phyloP scores from a whole-genome alignment of 495 filamentous ascomycete genomes.

The Penicillium desertorum region DNA sequence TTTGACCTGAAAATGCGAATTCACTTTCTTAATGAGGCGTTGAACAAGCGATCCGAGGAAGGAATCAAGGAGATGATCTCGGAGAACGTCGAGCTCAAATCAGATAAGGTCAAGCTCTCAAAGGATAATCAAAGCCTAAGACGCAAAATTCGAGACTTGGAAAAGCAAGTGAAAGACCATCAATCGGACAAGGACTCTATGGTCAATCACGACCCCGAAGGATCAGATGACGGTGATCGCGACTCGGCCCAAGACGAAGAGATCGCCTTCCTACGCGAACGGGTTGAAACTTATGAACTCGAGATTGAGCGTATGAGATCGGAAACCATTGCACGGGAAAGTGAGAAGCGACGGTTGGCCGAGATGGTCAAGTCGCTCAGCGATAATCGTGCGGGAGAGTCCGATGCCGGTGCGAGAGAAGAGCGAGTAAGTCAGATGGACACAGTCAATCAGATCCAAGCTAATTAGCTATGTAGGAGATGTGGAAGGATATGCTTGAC shows the following conservation, averaged over 20 bases:
- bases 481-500: conserved; percentile 95
- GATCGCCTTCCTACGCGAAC: conserved; percentile 75
- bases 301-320: conserved; percentile 78
- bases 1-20: conserved; percentile 98
- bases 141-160: conserved; percentile 75
- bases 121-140: conserved; percentile 83
- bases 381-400: conserved; percentile 60
- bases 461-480: conserved; percentile 50
- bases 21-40: conserved; percentile 89
- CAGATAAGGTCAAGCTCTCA: conserved; percentile 79
- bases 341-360: conserved; percentile 77
- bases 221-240: conserved; percentile 56
- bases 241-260: conserved; percentile 69
- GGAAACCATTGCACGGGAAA: conserved; percentile 71
- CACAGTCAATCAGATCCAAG: background rate
- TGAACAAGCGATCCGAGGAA: conserved; percentile 93
- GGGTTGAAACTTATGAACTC: conserved; percentile 75
- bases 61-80: conserved; percentile 95
- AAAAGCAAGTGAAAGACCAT: conserved; percentile 74
- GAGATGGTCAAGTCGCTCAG: conserved; percentile 74
- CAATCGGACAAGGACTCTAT: conserved; percentile 58
- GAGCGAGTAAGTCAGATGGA: conserved; percentile 57
- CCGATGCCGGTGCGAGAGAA: conserved; percentile 73
- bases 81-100: conserved; percentile 94
- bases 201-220: conserved; percentile 60